Conservation (phyloP, 768 basidiomycete species). For the Lactarius psammicola region DNA sequence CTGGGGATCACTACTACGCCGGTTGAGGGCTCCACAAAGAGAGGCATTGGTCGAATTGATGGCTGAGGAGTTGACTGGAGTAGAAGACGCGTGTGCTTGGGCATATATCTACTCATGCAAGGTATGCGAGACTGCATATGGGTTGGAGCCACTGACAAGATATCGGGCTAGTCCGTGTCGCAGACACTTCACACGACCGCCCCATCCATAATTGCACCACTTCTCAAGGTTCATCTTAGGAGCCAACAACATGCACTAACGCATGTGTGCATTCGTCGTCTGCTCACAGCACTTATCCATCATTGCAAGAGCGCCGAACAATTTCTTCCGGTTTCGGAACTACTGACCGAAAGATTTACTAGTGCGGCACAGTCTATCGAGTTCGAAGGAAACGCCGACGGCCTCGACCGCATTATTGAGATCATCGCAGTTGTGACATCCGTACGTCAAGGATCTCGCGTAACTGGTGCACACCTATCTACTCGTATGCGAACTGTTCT, state of each 20-base stretch:
- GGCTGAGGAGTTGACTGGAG: constrained; percentile 45
- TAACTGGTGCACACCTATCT: constrained; percentile 49
- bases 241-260: constrained; percentile 42
- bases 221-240: constrained; percentile 56
- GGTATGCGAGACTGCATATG: constrained; percentile 40
- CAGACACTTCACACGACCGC: constrained; percentile 79
- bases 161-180: constrained; percentile 61
- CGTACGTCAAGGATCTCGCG: constrained; percentile 69
- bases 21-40: constrained; percentile 60
- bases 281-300: constrained; percentile 78
- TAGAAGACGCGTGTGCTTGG: constrained; percentile 71
- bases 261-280: constrained; percentile 61
- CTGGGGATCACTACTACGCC: constrained; percentile 76
- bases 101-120: constrained; percentile 77
- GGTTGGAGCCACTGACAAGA: not conserved
- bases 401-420: constrained; percentile 53
- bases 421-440: constrained; percentile 55
- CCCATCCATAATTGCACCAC: constrained; percentile 54
- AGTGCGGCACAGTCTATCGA: constrained; percentile 23
- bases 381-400: constrained; percentile 35
- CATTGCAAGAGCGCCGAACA: constrained; percentile 72
- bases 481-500: constrained; percentile 9
- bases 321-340: constrained; percentile 56
- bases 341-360: constrained; percentile 46
- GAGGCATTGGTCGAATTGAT: constrained; percentile 58